Evolutionary conservation across 2,329 filamentous ascomycete genomes (phyloP), one percentile per base, ranked within the genome.

Genomic region (Aspergillus fumigatus): DNA sequence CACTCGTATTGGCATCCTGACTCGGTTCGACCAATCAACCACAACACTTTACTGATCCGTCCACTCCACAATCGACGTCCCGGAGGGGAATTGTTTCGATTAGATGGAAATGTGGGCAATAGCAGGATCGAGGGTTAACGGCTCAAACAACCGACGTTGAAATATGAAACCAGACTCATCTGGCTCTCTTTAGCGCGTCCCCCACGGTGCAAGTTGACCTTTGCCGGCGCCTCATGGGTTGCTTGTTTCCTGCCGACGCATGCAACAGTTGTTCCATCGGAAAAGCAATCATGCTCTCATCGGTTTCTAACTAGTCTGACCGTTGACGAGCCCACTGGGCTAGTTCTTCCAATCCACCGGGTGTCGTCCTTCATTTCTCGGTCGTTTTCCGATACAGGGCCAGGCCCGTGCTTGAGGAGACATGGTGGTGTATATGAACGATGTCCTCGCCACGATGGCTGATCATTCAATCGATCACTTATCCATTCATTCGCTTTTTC

Each of bases 111-210:
- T 26, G 54, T 51, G 51, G 54, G 27, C 40, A 47, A 52, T 29
- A 47, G 29, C 21, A 45, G 47, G 19, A 48, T 45, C 21, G 43
- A 27, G 54, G 11, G 41, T 43, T 50, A 23, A 53, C 38, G 43
- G 32, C 52, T 58, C 58, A 58, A 62, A 62, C 59, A 14, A 40
- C 55, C 50, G 54, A 52, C 26, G 52, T 54, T 51, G 32, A 52
- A 35, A 32, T 27, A 50, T 61, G 59, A 61, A 61, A 61, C 59
- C 43, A 21, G 35, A n/a, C 35, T 38, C 25, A 29, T 47, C 51
- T 52, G 57, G 58, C 38, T 51, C 25, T 35, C 32, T 57, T 61
- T 59, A 52, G 57, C 54, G 56, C 43, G 52, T 54, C 57, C 55
- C 52, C 55, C 54, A 25, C 47, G 17, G 21, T 48, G 49, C 23